Base-by-base conservation (phyloP, 352 stramenopile genomes). In the Phytopythium ostracodes region DNA sequence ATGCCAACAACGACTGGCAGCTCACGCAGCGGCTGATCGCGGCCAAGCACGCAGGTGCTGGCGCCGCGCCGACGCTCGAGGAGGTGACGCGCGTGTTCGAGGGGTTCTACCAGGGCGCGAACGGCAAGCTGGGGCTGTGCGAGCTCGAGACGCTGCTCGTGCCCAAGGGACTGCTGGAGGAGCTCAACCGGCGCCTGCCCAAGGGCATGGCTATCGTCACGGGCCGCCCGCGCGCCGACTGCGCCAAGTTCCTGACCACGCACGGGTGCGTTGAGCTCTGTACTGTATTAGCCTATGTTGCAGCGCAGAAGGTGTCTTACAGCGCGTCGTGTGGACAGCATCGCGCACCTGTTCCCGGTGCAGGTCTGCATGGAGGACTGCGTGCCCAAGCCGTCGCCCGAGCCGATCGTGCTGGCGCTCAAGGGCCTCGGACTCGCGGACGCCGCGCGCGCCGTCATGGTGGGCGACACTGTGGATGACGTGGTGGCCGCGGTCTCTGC, bases 1-100 rank as follows among this genome's bases (percentile, higher is more conserved):
- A 98, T 56, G 93, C 94, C 62, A 99, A 99, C 81, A 98, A 99
- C 73, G 96, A 99, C 81, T 99, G 96, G 96, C 88, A 98, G 63
- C 76, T 99, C 49, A 98, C 91, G 42, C 81, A 96, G 56, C 88
- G 95, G 40, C 72, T 98, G 7, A 94, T 99, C 56, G 56, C 65
- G 24, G 66, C 59, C 24, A n/a, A 38, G 10, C 33, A 60, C 40
- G 22, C 9, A 2, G 29, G 29, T 33, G 29, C 4, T 3, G 29
- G 29, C 29, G 67, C 25, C 2, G 59, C 68, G 22, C 77, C 80
- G 14, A 88, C 86, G n/a, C 74, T 99, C 6, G 91, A 98, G 35
- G 61, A 95, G 33, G 94, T 99, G 14, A 99, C 92, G 22, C 76
- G 83, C 12, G 92, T 88, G 25, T 99, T 99, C 72, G 95, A 99